Percentiles rank a stretch among this genome's conserved stretches.
Evolutionary conservation across 2,329 filamentous ascomycete species (phyloP).

Genomic region (Plenodomus lindquistii): DNA sequence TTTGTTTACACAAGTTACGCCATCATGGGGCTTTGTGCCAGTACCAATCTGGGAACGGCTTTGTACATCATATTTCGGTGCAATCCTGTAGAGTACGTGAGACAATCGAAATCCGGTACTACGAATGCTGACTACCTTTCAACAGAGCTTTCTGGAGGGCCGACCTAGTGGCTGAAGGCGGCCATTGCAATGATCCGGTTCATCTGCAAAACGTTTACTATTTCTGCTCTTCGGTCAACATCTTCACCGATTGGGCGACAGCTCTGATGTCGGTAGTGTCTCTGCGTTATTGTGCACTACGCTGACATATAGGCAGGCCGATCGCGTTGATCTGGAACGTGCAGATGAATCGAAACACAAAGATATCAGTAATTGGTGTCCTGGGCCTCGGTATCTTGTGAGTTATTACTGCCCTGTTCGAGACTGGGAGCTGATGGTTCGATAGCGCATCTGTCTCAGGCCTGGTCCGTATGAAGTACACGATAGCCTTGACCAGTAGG

Average conservation of each 20-base stretch:
- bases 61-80: slow-evolving; percentile 46
- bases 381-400: slow-evolving; percentile 30
- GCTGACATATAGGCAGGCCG: slow-evolving; percentile 13
- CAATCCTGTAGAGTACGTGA: slow-evolving; percentile 29
- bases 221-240: slow-evolving; percentile 42
- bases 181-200: slow-evolving; percentile 28
- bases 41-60: slow-evolving; percentile 35
- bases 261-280: slow-evolving; percentile 31
- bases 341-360: slow-evolving; percentile 28
- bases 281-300: not conserved
- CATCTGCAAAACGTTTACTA: slow-evolving; percentile 40
- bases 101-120: not conserved
- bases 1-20: slow-evolving; percentile 34
- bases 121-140: not conserved
- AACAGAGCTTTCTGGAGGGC: slow-evolving; percentile 15
- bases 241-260: slow-evolving; percentile 43
- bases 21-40: slow-evolving; percentile 34
- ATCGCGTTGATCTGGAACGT: slow-evolving; percentile 29
- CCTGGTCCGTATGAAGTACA: slow-evolving; percentile 31
- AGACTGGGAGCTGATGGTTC: not conserved
- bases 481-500: slow-evolving; percentile 37
- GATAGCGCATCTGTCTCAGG: slow-evolving; percentile 29
- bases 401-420: not conserved
- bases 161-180: slow-evolving; percentile 17
- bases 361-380: slow-evolving; percentile 27